These are phyloP conservation scores for Fusarium newnesense DNA, from an alignment of 2,329 filamentous ascomycete species.

Conservation along the genomic window DNA sequence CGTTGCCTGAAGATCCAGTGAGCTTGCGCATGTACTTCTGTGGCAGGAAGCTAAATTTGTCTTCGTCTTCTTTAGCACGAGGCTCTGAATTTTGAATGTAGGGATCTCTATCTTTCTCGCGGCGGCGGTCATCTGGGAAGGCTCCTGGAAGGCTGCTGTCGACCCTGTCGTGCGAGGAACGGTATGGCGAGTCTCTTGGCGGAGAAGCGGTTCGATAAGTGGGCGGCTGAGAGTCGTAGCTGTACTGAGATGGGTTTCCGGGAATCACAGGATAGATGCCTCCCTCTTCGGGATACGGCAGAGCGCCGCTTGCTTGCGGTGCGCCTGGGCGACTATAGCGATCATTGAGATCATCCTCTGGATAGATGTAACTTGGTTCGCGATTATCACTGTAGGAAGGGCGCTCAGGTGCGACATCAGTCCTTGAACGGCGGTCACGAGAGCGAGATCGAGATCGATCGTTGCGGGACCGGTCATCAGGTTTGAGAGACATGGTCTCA, in stretches of 20 bases:
- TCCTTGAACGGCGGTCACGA: constrained; percentile 49
- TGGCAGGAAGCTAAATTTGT: constrained; percentile 58
- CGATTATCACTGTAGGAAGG: constrained; percentile 52
- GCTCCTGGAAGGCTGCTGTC: constrained; percentile 47
- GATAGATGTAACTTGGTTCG: constrained; percentile 56
- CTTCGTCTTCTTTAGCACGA: constrained; percentile 43
- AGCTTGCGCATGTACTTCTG: constrained; percentile 59
- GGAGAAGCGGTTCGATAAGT: constrained; percentile 51
- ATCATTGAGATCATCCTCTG: constrained; percentile 56
- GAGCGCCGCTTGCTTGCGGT: constrained; percentile 47
- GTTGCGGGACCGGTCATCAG: constrained; percentile 57
- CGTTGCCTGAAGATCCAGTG: constrained; percentile 42
- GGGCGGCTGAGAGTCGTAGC: constrained; percentile 52
- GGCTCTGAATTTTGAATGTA: constrained; percentile 24
- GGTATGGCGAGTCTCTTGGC: constrained; percentile 49
- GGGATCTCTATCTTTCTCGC: constrained; percentile 41
- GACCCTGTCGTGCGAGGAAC: constrained; percentile 50
- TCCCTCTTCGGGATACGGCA: constrained; percentile 54
- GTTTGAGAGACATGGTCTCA: constrained; percentile 61
- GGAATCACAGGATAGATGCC: constrained; percentile 52
- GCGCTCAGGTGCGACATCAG: constrained; percentile 46
- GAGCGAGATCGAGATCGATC: constrained; percentile 61
- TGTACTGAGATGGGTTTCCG: constrained; percentile 50
- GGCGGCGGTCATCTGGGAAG: constrained; percentile 49
- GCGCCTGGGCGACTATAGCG: constrained; percentile 48